Evolutionary conservation across 169 alveolate species (phyloP), one percentile per base, ranked within the genome.

Genomic region (Plasmodium chabaudi): DNA sequence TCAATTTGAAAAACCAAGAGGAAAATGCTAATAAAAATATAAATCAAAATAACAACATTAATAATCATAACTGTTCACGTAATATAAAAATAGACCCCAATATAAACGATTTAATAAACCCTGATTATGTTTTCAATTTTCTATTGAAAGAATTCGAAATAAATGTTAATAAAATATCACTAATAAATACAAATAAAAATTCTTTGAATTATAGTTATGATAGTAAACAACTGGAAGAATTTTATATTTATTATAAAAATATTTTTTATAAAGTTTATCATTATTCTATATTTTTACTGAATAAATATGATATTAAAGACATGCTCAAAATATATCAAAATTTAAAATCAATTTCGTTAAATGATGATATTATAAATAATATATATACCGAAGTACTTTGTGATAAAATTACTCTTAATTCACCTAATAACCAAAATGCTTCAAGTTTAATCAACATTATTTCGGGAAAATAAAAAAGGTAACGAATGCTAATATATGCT

Each of bases 261-360:
- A 19, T 77, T n/a, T 77, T 63, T 68, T 6, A 77, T 9, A 77
- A 77, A 15, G 77, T 77, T 27, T 77, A 63, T 46, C 63, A 77
- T 77, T 77, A 77, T 51, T 27, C 77, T 57, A 77, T 77, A 63
- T 77, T 77, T 49, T 42, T 77, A 19, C 67, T 77, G 25, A 65
- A 44, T 68, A 77, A 77, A 51, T 65, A 77, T 77, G 75, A 77
- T 15, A 67, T 69, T 42, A 69, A 49, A 49, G 73, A 77, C 13
- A 77, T 63, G 88, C 49, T 77, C 19, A 17, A 25, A 39, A 77
- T 77, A 15, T 77, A 77, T 46, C 47, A 77, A 64, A 63, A 63
- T n/a, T 47, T 77, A 10, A 51, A 64, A 12, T 51, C 88, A 27
- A 67, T 47, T n/a, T 65, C 77, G 19, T 9, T 77, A 51, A 63